Conservation (phyloP, 2,329 filamentous ascomycete species). For the Fusarium albosuccineum region DNA sequence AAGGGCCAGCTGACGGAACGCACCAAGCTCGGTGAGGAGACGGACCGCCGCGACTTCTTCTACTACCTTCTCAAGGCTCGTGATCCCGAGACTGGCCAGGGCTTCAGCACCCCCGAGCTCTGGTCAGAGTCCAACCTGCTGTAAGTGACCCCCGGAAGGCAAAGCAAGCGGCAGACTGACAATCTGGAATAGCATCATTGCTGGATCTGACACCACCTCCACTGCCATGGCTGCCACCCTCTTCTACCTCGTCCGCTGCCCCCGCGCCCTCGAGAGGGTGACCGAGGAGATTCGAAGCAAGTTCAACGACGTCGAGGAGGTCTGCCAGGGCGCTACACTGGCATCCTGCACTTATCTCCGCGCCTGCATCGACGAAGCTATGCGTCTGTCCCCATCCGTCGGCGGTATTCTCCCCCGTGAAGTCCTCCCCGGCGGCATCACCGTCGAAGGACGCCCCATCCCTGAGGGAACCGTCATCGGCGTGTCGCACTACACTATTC, state of each 20-base stretch:
- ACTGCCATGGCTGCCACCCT: constrained; percentile 74
- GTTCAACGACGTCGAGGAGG: constrained; percentile 67
- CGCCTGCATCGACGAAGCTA: constrained; percentile 74
- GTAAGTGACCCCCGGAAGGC: constrained; percentile 50
- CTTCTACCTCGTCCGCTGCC: constrained; percentile 72
- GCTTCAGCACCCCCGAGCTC: constrained; percentile 74
- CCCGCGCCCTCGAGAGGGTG: constrained; percentile 60
- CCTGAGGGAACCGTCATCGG: constrained; percentile 73
- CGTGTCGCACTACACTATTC: constrained; percentile 75
- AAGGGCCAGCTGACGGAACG: constrained; percentile 75
- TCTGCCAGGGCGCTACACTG: constrained; percentile 64
- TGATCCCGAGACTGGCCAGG: constrained; percentile 77
- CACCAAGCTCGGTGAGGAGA: constrained; percentile 74
- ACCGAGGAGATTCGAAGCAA: constrained; percentile 64
- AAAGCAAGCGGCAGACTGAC: constrained; percentile 10
- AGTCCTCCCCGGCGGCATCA: constrained; percentile 67
- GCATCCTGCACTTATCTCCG: constrained; percentile 69
- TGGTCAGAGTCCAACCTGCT: constrained; percentile 79
- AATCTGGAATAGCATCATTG: constrained; percentile 68
- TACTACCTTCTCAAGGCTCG: constrained; percentile 79
- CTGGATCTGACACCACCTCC: constrained; percentile 78
- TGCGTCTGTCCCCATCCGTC: constrained; percentile 73
- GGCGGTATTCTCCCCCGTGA: constrained; percentile 72
- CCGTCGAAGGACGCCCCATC: constrained; percentile 66
- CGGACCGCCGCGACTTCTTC: constrained; percentile 80